Evolutionary conservation across 2,329 filamentous ascomycete species (phyloP).

Genomic region (Hypoxylon sp.): DNA sequence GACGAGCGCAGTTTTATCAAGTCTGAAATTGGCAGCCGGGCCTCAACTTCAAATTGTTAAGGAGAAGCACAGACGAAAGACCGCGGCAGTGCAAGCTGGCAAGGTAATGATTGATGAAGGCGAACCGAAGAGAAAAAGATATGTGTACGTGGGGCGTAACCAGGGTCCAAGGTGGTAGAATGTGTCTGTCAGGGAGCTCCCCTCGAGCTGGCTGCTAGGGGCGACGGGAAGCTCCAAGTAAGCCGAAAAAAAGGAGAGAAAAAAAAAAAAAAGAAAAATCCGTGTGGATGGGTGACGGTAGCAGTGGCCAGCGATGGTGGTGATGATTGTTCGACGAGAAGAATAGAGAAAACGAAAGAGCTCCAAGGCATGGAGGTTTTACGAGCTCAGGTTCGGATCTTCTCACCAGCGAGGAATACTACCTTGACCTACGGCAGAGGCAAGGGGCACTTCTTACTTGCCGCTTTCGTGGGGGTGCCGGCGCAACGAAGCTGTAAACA

Average conservation of each 20-base stretch:
- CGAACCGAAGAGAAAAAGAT: conserved; percentile 2
- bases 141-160: conserved; percentile 8
- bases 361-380: conserved; percentile 1
- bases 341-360: conserved; percentile 1
- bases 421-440: not conserved
- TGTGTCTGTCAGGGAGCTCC: no score
- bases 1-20: conserved; percentile 17
- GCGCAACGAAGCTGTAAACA: conserved; percentile 28
- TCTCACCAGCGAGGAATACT: conserved; percentile 11
- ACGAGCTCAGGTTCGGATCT: conserved; percentile 5
- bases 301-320: not conserved
- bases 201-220: not conserved
- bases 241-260: no score
- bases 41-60: not conserved
- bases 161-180: conserved; percentile 2
- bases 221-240: not conserved
- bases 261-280: no score
- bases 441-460: not conserved
- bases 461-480: conserved; percentile 15
- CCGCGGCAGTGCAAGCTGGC: conserved; percentile 1
- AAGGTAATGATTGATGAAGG: conserved; percentile 15
- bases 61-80: not conserved
- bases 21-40: conserved; percentile 13
- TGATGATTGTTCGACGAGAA: conserved; percentile 6
- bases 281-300: not conserved